A percentile compares a stretch with the other conserved stretches of the same genome.
Evolutionary conservation across 1,139 yeast species (phyloP).

Genomic region (Candida dubliniensis): DNA sequence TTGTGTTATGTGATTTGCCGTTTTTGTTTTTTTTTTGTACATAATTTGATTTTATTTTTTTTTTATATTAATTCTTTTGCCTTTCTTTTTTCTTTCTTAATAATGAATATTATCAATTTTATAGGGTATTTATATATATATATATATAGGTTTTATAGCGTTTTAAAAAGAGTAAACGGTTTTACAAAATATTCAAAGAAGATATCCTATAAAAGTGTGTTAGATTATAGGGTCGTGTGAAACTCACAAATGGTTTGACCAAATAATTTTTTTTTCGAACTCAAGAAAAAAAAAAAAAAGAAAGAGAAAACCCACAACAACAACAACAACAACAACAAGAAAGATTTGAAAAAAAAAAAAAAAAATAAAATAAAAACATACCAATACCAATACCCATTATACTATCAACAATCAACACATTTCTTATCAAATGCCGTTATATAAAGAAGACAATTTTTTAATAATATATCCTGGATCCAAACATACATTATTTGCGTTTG

Average conservation of each 20-base stretch:
- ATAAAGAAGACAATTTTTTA: constrained; percentile 59
- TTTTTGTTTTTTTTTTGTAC: not conserved
- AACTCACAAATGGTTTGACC: not conserved
- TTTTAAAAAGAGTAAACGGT: not conserved
- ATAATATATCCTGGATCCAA: constrained; percentile 83
- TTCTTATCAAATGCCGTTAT: constrained; percentile 49
- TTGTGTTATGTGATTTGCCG: too few relatives aligned
- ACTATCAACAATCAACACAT: not conserved
- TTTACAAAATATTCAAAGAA: not conserved
- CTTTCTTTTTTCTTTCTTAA: too few relatives aligned
- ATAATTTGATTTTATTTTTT: not conserved
- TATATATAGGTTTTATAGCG: not conserved
- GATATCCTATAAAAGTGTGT: not conserved
- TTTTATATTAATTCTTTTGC: not conserved
- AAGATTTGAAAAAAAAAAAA: not conserved
- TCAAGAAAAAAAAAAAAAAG: not conserved
- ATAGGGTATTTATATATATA: not conserved
- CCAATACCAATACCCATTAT: constrained; percentile 2
- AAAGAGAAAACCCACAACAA: not conserved
- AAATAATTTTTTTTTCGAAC: not conserved
- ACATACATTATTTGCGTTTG: constrained; percentile 74
- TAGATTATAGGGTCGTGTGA: not conserved
- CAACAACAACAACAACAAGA: not conserved
- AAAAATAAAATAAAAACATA: constrained; percentile 1
- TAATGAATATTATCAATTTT: not conserved